Percentiles rank a stretch among this genome's conserved stretches.
These are phyloP conservation scores for Erythrobasidium yunnanense DNA, from an alignment of 768 basidiomycete genomes.

Conservation along the genomic window DNA sequence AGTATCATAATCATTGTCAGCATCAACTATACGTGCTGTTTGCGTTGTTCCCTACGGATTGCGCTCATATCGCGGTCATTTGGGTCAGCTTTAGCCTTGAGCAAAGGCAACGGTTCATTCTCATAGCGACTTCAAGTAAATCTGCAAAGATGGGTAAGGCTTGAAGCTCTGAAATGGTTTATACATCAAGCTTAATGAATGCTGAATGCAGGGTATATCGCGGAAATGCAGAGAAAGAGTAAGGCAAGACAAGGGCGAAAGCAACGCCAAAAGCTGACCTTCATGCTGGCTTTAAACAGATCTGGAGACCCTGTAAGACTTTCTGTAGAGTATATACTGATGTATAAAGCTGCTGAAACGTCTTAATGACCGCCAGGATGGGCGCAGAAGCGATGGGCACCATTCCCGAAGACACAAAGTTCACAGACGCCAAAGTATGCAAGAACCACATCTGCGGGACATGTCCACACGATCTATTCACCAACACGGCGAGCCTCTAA, in stretches of 20 bases:
- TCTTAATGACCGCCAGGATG: too few species aligned
- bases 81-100: background rate
- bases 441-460: conserved; percentile 94
- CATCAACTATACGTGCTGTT: background rate
- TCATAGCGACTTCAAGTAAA: background rate
- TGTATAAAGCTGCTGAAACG: too few species aligned
- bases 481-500: conserved; percentile 69
- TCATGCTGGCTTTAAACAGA: background rate
- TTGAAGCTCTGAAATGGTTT: background rate
- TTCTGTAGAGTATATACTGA: background rate
- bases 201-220: conserved; percentile 9
- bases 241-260: background rate
- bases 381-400: conserved; percentile 99
- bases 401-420: conserved; percentile 70
- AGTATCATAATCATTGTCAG: too few species aligned
- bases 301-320: conserved; percentile 19
- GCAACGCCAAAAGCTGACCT: background rate
- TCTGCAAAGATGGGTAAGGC: conserved; percentile 14
- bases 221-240: conserved; percentile 27
- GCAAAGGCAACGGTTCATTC: background rate
- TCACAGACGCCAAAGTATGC: conserved; percentile 92
- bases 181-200: background rate
- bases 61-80: background rate
- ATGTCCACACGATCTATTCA: conserved; percentile 95
- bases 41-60: background rate